Conservation (phyloP, 2,329 filamentous ascomycete genomes). For the Phialophora macrospora region DNA sequence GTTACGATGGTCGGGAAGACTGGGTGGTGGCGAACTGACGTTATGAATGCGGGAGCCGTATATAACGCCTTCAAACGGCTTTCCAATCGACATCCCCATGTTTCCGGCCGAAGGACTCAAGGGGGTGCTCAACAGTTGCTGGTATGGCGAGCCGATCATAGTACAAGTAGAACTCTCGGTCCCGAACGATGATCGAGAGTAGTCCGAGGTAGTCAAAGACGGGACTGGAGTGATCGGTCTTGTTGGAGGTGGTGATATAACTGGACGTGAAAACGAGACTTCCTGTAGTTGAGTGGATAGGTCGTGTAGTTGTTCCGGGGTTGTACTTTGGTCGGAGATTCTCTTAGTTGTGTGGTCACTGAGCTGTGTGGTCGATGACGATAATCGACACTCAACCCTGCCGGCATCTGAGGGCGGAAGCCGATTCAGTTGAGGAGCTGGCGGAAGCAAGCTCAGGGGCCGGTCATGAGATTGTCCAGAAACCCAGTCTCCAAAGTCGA, state of each 20-base stretch:
- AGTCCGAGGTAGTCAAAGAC: constrained; percentile 27
- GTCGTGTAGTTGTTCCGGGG: background rate
- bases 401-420: background rate
- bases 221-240: constrained; percentile 30
- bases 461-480: constrained; percentile 15
- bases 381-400: constrained; percentile 27
- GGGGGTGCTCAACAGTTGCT: background rate
- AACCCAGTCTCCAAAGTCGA: constrained; percentile 21
- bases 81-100: background rate
- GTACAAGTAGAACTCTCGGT: constrained; percentile 1
- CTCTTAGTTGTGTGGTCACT: background rate
- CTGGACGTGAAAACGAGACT: constrained; percentile 7
- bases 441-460: constrained; percentile 25
- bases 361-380: constrained; percentile 4
- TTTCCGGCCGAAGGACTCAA: background rate
- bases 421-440: constrained; percentile 13
- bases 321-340: constrained; percentile 9
- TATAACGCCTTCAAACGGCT: background rate
- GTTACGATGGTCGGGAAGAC: background rate
- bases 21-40: constrained; percentile 6
- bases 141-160: background rate
- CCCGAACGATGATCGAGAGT: constrained; percentile 16
- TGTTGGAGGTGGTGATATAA: background rate
- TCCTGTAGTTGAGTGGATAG: constrained; percentile 13
- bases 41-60: background rate